Percentiles rank a stretch among this genome's conserved stretches.
These are phyloP conservation scores for Aspergillus ustus DNA, from an alignment of 2,329 filamentous ascomycete species.

Conservation along the genomic window DNA sequence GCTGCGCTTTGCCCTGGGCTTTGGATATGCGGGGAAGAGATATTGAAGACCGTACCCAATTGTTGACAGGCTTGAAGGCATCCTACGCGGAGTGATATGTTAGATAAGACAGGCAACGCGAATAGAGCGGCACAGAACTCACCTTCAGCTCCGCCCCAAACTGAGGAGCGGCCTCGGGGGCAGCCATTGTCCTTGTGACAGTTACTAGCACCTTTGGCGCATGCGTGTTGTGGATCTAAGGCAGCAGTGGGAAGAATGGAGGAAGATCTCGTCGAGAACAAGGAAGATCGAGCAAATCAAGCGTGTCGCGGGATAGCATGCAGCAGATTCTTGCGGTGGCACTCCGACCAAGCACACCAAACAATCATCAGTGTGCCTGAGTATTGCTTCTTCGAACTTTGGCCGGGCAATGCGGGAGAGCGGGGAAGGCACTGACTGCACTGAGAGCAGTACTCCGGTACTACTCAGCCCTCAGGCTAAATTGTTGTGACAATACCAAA, in stretches of 20 bases:
- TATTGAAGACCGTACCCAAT: conserved; percentile 65
- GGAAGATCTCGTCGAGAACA: not conserved
- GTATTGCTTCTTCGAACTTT: conserved; percentile 15
- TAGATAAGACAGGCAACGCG: conserved; percentile 24
- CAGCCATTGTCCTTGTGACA: conserved; percentile 65
- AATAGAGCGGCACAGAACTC: conserved; percentile 19
- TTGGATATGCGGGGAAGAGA: conserved; percentile 19
- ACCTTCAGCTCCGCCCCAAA: conserved; percentile 97
- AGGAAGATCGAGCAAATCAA: not conserved
- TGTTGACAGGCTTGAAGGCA: conserved; percentile 93
- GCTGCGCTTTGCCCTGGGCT: conserved; percentile 7
- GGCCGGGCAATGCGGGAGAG: conserved; percentile 22
- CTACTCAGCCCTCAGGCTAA: not conserved
- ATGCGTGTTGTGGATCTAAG: conserved; percentile 26
- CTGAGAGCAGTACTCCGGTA: conserved; percentile 16
- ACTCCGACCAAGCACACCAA: not conserved
- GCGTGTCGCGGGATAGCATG: not conserved
- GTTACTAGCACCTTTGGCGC: conserved; percentile 26
- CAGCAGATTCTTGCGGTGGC: not conserved
- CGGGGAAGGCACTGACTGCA: conserved; percentile 35
- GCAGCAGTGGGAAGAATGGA: conserved; percentile 5
- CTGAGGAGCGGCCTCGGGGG: conserved; percentile 79
- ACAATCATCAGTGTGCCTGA: conserved; percentile 14
- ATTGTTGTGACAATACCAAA: conserved; percentile 36
- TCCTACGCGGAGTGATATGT: conserved; percentile 63